These are phyloP conservation scores for Candida labiduridarum DNA, from an alignment of 1,139 yeast genomes.

Conservation along the genomic window DNA sequence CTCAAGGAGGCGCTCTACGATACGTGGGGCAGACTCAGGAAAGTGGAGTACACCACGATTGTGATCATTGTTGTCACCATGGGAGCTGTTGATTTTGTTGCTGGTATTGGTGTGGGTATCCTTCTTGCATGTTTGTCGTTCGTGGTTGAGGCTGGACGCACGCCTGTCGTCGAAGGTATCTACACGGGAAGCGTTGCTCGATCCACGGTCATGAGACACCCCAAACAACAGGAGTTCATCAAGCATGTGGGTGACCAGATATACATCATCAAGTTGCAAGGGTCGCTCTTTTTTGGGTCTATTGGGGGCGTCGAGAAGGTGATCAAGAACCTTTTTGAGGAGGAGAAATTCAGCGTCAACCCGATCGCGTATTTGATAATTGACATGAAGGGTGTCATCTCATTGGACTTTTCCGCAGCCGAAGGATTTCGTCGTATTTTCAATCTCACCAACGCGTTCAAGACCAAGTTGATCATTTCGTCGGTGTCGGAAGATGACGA, in stretches of 20 bases:
- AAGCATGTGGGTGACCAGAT: conserved; percentile 89
- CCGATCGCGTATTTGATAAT: conserved; percentile 79
- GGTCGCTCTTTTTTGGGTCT: conserved; percentile 91
- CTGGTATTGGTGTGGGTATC: conserved; percentile 89
- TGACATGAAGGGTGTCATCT: conserved; percentile 80
- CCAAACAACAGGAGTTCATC: conserved; percentile 83
- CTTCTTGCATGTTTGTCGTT: conserved; percentile 89
- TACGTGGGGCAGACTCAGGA: conserved; percentile 74
- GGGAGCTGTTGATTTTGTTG: conserved; percentile 96
- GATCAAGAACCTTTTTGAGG: conserved; percentile 68
- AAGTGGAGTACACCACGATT: conserved; percentile 82
- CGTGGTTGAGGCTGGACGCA: conserved; percentile 86
- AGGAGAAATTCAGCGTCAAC: conserved; percentile 49
- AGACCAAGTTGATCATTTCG: conserved; percentile 73
- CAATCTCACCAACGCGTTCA: conserved; percentile 70
- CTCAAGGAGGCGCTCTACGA: conserved; percentile 84
- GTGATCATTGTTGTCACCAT: conserved; percentile 82
- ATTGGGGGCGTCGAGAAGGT: conserved; percentile 86
- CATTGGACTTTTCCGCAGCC: conserved; percentile 93
- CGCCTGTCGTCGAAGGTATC: conserved; percentile 78
- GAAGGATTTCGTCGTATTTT: conserved; percentile 91
- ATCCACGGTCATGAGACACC: conserved; percentile 91
- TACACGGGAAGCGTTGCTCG: conserved; percentile 89
- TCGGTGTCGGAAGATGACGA: conserved; percentile 69
- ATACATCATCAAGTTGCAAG: conserved; percentile 82